phyloP scores from a whole-genome alignment of 371 early-diverging fungal species.

The Apophysomyces sp. region DNA sequence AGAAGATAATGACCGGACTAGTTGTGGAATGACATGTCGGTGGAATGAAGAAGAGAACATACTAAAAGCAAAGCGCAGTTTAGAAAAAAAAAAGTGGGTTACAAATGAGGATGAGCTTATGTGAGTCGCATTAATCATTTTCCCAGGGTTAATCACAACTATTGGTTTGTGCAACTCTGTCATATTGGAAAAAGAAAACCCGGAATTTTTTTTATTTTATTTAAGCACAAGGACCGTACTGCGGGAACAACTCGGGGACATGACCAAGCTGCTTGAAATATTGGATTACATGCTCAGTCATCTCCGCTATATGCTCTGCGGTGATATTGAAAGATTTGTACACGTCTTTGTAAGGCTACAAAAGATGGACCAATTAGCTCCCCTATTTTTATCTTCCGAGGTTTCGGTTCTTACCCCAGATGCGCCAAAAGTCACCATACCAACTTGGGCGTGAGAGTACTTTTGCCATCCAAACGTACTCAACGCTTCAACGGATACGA shows the following conservation, averaged over 20 bases:
- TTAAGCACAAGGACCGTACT: slow-evolving; percentile 1
- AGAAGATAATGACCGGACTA: neutral
- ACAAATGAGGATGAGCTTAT: neutral
- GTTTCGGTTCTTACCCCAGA: slow-evolving; percentile 49
- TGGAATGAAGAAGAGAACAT: neutral
- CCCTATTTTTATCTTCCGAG: neutral
- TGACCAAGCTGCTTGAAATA: slow-evolving; percentile 58
- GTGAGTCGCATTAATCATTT: neutral
- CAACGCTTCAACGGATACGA: slow-evolving; percentile 94
- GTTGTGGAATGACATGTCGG: neutral
- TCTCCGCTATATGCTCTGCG: slow-evolving; percentile 65
- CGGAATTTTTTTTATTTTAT: neutral
- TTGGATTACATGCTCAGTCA: slow-evolving; percentile 66
- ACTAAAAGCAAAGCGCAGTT: no score
- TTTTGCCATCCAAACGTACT: slow-evolving; percentile 94
- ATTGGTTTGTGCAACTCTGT: neutral
- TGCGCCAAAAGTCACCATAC: slow-evolving; percentile 95
- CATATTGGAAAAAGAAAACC: slow-evolving; percentile 1
- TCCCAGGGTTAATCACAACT: neutral
- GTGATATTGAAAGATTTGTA: slow-evolving; percentile 79
- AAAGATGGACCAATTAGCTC: neutral
- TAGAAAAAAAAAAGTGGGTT: neutral
- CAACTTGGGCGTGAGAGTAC: slow-evolving; percentile 89
- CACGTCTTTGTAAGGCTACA: slow-evolving; percentile 64
- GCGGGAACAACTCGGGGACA: slow-evolving; percentile 28